Percentiles rank a stretch among this genome's conserved stretches.
Conservation (phyloP, 2,329 filamentous ascomycete genomes). For the Trichocomaceae sp. region DNA sequence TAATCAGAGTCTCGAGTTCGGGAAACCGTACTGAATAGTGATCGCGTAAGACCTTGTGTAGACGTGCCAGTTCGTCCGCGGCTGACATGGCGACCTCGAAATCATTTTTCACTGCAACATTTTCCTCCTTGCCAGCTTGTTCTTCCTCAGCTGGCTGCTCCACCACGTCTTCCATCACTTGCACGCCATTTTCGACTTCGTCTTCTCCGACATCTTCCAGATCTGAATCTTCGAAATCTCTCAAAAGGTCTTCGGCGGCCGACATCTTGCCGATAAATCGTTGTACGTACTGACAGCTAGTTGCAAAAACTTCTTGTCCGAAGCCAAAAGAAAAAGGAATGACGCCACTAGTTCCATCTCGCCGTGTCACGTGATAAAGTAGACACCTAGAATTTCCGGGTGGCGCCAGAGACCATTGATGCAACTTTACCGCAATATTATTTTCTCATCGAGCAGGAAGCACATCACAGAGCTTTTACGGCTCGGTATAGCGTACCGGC, state of each 20-base stretch:
- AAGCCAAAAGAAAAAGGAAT: neutral
- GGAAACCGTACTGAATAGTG: constrained; percentile 93
- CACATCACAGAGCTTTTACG: neutral
- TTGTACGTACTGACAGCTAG: neutral
- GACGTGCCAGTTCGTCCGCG: constrained; percentile 82
- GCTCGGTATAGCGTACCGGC: constrained; percentile 1
- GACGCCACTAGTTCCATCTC: constrained; percentile 11
- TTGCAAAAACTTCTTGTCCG: neutral
- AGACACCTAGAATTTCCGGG: constrained; percentile 11
- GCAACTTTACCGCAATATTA: constrained; percentile 6
- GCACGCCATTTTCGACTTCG: constrained; percentile 50
- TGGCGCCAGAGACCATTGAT: constrained; percentile 15
- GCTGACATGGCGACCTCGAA: constrained; percentile 89
- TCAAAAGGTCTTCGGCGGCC: constrained; percentile 85
- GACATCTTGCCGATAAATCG: constrained; percentile 55
- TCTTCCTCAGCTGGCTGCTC: constrained; percentile 17
- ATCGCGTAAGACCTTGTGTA: constrained; percentile 94
- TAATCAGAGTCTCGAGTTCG: constrained; percentile 82
- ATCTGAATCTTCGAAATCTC: constrained; percentile 63
- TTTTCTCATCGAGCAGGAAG: constrained; percentile 12
- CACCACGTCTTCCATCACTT: constrained; percentile 57
- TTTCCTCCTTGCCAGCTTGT: constrained; percentile 31
- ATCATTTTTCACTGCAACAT: constrained; percentile 66
- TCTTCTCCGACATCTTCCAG: constrained; percentile 72
- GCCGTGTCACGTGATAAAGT: constrained; percentile 16